Evolutionary conservation across 78 protist genomes (phyloP), one percentile per base, ranked within the genome.

Genomic region (Speleostelium caveatum): DNA sequence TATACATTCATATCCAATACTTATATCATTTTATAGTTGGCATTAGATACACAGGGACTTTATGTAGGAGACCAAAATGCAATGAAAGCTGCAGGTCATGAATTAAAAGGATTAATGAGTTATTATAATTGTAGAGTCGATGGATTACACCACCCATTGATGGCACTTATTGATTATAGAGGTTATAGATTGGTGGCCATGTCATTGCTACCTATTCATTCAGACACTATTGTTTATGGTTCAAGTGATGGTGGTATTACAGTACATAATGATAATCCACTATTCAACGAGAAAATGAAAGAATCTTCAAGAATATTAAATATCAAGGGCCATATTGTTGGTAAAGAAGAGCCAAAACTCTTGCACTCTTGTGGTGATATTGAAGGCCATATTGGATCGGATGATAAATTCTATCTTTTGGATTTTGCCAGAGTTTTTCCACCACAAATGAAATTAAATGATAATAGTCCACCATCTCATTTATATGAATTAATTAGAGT

Each of bases 341-440:
- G 94, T 3, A 39, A 56, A 14, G 87, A 86, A 30, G 80, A 58
- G 1, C 42, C 59, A 10, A n/a, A 62, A 24, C 56, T 91, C 10
- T 61, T 91, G 21, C 79, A 91, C 41, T 74, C 72, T 14, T 87
- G 87, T 2, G 66, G 75, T 55, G 95, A 91, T 42, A 91, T 91
- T 45, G 95, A 91, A 49, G 95, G 95, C 22, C 95, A 91, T 35
- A 60, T 78, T 10, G 86, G 86, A 7, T 42, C 28, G 2, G 86
- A 91, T 58, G 72, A 53, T 19, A 41, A 62, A 22, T 78, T 72
- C 63, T 91, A 91, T 55, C 87, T 91, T 16, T 49, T 91, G 35
- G 95, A 91, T 30, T 91, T 79, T 75, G 95, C 95, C n/a, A 56
- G 95, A 42, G 89, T 78, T 7, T 91, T 79, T 28, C 95, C 95